Evolutionary conservation across 192 early-diverging fungal species (phyloP), one percentile per base, ranked within the genome.

Genomic region (Spizellomyces punctatus): DNA sequence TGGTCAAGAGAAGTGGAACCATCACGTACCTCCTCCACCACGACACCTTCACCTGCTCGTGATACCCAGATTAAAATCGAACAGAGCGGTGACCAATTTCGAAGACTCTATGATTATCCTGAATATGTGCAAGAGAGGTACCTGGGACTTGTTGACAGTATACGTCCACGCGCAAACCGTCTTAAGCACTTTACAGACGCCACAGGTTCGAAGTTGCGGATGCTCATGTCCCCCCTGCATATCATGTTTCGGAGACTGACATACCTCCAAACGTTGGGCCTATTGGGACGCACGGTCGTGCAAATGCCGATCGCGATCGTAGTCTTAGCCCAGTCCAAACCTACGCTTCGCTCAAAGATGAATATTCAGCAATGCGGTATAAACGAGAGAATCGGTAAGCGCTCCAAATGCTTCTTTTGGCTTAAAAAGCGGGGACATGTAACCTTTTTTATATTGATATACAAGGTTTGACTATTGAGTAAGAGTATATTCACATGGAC

Each of bases 191-290:
- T 12, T 10, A 16, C 22, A 66, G 64, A 49, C 17, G 17, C 21
- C 44, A 68, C 19, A 42, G 36, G 8, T 56, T 57, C 19, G 17
- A 68, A 22, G 10, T 46, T 6, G 5, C 12, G 3, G 54, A 68
- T 5, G 22, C 49, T 7, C 66, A 68, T 55, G 66, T 68, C n/a
- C 66, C 66, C 10, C 66, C 66, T 57, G 66, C 66, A 10, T 68
- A 68, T 50, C 52, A 68, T 44, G 27, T 44, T 36, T n/a, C 47
- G 45, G 21, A 55, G n/a, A 10, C 63, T 46, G 44, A 10, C 45
- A 52, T 57, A n/a, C 66, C 49, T 8, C 22, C 66, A 8, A 17
- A 21, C 19, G n/a, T 44, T 7, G 55, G 52, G 16, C 36, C 69
- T 0, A 57, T 71, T 6, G 69, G 69, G 41, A 71, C 43, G 5